Percentiles rank a stretch among this genome's conserved stretches.
Conservation (phyloP, 352 stramenopile genomes). For the Globisporangium polare region DNA sequence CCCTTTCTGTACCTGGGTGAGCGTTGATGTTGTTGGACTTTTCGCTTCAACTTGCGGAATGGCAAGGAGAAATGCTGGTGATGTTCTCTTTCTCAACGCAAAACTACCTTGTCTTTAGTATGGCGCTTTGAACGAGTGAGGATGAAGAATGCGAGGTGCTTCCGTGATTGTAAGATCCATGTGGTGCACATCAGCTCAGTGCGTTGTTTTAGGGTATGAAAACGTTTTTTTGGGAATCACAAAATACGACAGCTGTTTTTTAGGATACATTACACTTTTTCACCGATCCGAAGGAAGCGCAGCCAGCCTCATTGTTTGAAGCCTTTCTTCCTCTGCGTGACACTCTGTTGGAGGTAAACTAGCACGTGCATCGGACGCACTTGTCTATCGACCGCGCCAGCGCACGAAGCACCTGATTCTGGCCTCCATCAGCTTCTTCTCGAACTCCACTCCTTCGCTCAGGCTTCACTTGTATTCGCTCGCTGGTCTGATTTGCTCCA, state of each 20-base stretch:
- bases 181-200: no score
- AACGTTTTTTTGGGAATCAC: no score
- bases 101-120: neutral
- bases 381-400: slow-evolving; percentile 5
- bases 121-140: neutral
- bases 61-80: neutral
- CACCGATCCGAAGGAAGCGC: no score
- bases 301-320: no score
- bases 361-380: slow-evolving; percentile 8
- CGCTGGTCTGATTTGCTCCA: neutral
- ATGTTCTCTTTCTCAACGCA: neutral
- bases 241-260: no score
- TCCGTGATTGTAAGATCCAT: no score
- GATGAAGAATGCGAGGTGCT: no score
- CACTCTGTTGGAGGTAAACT: neutral
- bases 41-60: slow-evolving; percentile 1
- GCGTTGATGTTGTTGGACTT: no score
- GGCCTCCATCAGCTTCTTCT: neutral
- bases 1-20: neutral
- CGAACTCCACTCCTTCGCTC: neutral
- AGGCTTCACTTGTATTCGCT: neutral
- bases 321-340: no score
- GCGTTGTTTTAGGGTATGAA: no score
- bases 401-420: neutral
- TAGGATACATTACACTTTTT: no score